Evolutionary conservation across 1,284 basidiomycete species (phyloP).

Genomic region (Singerocomus inundabilis): DNA sequence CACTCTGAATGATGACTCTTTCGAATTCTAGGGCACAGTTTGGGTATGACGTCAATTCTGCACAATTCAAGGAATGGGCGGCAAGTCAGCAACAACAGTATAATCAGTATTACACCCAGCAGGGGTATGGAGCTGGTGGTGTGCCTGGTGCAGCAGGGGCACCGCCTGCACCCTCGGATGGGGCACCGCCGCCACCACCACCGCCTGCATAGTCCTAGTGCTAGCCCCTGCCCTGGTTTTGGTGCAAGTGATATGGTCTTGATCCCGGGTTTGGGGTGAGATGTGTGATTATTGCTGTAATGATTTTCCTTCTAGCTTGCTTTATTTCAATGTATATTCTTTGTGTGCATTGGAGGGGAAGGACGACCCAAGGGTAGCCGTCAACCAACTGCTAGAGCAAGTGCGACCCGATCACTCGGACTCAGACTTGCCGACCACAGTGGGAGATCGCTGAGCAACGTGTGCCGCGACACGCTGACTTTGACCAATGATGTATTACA

Average conservation of each 20-base stretch:
- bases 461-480: too few species aligned
- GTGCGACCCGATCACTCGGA: too few species aligned
- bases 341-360: constrained; percentile 2
- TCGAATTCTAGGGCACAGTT: constrained; percentile 67
- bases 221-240: background rate
- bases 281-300: constrained; percentile 14
- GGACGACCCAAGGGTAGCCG: too few species aligned
- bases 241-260: background rate
- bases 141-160: constrained; percentile 32
- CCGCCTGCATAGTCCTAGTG: constrained; percentile 21
- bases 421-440: too few species aligned
- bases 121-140: constrained; percentile 30
- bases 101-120: constrained; percentile 62
- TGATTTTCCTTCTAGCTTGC: constrained; percentile 27
- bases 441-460: too few species aligned
- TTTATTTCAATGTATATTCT: constrained; percentile 35
- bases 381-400: too few species aligned
- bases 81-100: constrained; percentile 69
- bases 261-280: background rate
- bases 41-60: constrained; percentile 85
- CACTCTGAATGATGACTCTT: background rate
- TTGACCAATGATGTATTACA: too few species aligned
- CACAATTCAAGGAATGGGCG: constrained; percentile 79
- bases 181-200: constrained; percentile 16
- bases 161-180: constrained; percentile 33